Evolutionary conservation across 306 rosid genomes (phyloP).

Genomic region (Fagus sylvatica): DNA sequence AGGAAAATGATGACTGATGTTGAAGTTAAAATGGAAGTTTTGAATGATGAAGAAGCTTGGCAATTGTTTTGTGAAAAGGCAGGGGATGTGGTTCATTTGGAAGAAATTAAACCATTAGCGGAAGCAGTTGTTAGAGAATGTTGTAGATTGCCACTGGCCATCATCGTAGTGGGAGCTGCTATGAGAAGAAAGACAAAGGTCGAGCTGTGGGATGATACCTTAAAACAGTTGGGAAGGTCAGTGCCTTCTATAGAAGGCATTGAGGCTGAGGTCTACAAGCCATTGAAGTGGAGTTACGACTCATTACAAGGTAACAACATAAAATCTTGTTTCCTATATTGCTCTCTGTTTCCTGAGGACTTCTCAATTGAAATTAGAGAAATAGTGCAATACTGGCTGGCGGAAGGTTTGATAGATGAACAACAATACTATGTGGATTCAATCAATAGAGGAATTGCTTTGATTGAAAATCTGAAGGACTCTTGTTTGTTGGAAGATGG

Average conservation of each 20-base stretch:
- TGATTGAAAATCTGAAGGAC: conserved; percentile 25
- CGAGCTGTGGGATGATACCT: conserved; percentile 16
- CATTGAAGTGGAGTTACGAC: conserved; percentile 8
- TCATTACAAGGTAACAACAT: neutral
- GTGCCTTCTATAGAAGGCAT: neutral
- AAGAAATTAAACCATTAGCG: conserved; percentile 12
- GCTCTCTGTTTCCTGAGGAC: conserved; percentile 1
- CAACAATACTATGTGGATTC: conserved; percentile 22
- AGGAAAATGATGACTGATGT: conserved; percentile 18
- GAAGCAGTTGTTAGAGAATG: conserved; percentile 21
- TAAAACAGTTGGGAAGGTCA: neutral
- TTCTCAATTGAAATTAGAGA: conserved; percentile 15
- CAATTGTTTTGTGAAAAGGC: conserved; percentile 16
- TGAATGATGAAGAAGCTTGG: conserved; percentile 31
- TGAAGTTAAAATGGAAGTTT: conserved; percentile 12
- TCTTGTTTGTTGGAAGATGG: conserved; percentile 7
- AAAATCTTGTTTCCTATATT: neutral
- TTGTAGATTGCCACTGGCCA: conserved; percentile 20
- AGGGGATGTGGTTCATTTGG: conserved; percentile 15
- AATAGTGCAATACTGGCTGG: conserved; percentile 16
- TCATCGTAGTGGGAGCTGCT: conserved; percentile 18
- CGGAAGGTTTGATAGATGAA: conserved; percentile 15
- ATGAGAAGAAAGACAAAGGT: conserved; percentile 19
- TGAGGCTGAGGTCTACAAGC: neutral
- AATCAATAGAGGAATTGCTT: conserved; percentile 20